Percentiles rank a stretch among this genome's conserved stretches.
These are phyloP conservation scores for Boletus coccyginus DNA, from an alignment of 768 basidiomycete genomes.

Conservation along the genomic window DNA sequence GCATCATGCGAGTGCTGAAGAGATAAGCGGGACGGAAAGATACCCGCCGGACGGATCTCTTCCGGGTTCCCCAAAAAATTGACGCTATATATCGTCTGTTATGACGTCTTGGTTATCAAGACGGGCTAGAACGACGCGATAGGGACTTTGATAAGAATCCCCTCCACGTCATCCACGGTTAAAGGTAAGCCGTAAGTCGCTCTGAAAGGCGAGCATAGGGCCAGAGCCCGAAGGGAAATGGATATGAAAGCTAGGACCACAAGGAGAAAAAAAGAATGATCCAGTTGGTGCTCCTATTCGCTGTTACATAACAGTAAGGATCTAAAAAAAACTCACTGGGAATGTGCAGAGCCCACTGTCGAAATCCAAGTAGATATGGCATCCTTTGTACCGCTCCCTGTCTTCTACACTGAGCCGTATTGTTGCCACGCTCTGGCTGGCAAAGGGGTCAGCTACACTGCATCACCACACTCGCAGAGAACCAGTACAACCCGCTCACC, in stretches of 20 bases:
- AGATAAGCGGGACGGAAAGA: not conserved
- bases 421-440: constrained; percentile 76
- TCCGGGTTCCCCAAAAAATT: constrained; percentile 6
- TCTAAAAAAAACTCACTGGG: constrained; percentile 50
- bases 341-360: constrained; percentile 77
- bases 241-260: not conserved
- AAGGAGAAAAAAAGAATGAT: too few relatives aligned
- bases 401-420: constrained; percentile 75
- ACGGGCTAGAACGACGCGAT: not conserved
- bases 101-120: not conserved
- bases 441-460: not conserved
- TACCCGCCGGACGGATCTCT: constrained; percentile 25
- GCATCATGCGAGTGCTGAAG: not conserved
- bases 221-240: not conserved
- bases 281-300: too few relatives aligned
- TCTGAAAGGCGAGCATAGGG: too few relatives aligned
- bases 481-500: constrained; percentile 45
- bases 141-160: not conserved
- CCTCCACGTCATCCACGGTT: not conserved
- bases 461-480: not conserved
- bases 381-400: constrained; percentile 52
- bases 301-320: not conserved
- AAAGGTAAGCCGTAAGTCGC: not conserved
- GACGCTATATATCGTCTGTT: not conserved
- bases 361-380: constrained; percentile 74